Conservation (phyloP, 1,284 basidiomycete genomes). For the Heterobasidion occidentale region DNA sequence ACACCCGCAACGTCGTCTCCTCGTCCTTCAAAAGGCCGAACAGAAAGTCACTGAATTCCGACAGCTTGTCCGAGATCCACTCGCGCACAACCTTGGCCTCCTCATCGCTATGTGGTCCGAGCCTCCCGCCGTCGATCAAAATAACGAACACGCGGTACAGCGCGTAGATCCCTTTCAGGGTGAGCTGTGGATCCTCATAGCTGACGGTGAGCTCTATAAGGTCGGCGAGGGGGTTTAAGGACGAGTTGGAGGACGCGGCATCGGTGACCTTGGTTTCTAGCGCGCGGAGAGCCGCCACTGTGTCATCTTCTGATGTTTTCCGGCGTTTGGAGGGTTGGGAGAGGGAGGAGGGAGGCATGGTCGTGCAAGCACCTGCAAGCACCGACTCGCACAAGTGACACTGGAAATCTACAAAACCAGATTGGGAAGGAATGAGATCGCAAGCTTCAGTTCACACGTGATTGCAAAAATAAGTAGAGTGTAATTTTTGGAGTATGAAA, state of each 20-base stretch:
- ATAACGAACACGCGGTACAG: slow-evolving; percentile 75
- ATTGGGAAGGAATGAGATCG: too few relatives aligned
- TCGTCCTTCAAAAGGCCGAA: slow-evolving; percentile 67
- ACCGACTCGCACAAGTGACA: too few relatives aligned
- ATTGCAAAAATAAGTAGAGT: too few relatives aligned
- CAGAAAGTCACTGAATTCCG: slow-evolving; percentile 60
- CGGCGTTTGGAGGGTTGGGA: slow-evolving; percentile 50
- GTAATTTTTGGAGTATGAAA: neutral
- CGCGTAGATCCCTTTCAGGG: slow-evolving; percentile 76
- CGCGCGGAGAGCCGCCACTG: slow-evolving; percentile 25
- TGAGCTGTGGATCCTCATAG: slow-evolving; percentile 39
- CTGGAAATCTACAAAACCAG: too few relatives aligned
- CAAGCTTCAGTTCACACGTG: too few relatives aligned
- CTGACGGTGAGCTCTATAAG: slow-evolving; percentile 52
- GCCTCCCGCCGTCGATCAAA: slow-evolving; percentile 49
- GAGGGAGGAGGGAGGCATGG: slow-evolving; percentile 29
- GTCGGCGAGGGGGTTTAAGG: slow-evolving; percentile 77
- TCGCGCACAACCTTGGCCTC: slow-evolving; percentile 58
- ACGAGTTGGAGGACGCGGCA: slow-evolving; percentile 44
- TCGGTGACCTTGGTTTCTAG: slow-evolving; percentile 45
- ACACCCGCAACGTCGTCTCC: slow-evolving; percentile 54
- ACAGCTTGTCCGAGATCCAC: slow-evolving; percentile 71
- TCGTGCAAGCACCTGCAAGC: neutral
- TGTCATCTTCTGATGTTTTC: slow-evolving; percentile 23
- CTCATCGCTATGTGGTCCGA: slow-evolving; percentile 33